Evolutionary conservation across 129 eudicot species (phyloP).

Genomic region (Helichrysum umbraculigerum): DNA sequence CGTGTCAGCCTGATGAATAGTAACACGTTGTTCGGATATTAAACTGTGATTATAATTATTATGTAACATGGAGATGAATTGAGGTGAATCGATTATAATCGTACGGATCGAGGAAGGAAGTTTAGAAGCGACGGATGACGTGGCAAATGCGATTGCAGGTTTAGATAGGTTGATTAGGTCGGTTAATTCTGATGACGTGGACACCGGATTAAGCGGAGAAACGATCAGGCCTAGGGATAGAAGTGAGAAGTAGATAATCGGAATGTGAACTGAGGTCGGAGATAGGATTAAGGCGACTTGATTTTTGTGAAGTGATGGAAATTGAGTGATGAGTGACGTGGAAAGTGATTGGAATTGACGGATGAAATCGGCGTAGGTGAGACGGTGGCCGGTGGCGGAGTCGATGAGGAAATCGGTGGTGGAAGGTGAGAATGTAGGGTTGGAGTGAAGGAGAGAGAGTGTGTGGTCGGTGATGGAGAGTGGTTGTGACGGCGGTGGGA

Average conservation of each 20-base stretch:
- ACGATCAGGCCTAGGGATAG: slow-evolving; percentile 63
- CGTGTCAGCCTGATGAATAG: slow-evolving; percentile 53
- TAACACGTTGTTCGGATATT: slow-evolving; percentile 9
- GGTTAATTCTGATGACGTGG: slow-evolving; percentile 64
- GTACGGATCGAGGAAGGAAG: slow-evolving; percentile 41
- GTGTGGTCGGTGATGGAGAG: slow-evolving; percentile 55
- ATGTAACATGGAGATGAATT: slow-evolving; percentile 49
- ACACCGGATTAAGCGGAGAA: slow-evolving; percentile 81
- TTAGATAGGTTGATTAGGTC: slow-evolving; percentile 52
- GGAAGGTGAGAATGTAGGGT: slow-evolving; percentile 35
- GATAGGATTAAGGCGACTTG: slow-evolving; percentile 65
- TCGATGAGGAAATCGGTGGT: slow-evolving; percentile 65
- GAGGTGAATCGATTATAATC: slow-evolving; percentile 56
- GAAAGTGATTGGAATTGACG: too few species aligned
- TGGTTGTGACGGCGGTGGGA: slow-evolving; percentile 62
- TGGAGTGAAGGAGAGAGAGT: slow-evolving; percentile 54
- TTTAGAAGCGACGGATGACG: slow-evolving; percentile 41
- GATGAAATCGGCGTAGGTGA: too few species aligned
- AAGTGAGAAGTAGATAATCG: slow-evolving; percentile 74
- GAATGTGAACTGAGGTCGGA: slow-evolving; percentile 63
- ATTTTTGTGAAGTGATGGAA: too few species aligned
- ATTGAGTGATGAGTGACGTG: too few species aligned
- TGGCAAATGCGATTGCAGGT: slow-evolving; percentile 58
- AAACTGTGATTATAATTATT: not conserved
- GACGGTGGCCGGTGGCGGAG: slow-evolving; percentile 55